phyloP scores from a whole-genome alignment of 768 basidiomycete genomes.

The Tulasnella sp. region DNA sequence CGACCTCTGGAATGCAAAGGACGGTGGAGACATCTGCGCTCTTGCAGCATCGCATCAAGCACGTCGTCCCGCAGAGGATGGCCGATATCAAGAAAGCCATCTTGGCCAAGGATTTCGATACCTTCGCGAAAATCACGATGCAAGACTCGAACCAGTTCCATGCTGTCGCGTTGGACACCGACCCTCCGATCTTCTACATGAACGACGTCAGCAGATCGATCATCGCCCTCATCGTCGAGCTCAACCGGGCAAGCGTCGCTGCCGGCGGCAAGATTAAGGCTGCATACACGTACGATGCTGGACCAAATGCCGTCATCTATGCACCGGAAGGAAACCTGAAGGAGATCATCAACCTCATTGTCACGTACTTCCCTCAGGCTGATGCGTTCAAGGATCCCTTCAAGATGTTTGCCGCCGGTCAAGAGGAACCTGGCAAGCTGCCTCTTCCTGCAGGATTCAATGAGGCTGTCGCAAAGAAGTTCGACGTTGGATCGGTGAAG shows the following conservation, averaged over 20 bases:
- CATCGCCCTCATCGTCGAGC: conserved; percentile 84
- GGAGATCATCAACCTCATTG: conserved; percentile 70
- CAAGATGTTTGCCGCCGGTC: conserved; percentile 49
- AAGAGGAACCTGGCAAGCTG: conserved; percentile 47
- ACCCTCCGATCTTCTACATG: conserved; percentile 98
- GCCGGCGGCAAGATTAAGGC: conserved; percentile 63
- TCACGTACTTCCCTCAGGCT: conserved; percentile 84
- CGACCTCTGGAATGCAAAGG: conserved; percentile 95
- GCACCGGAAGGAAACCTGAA: conserved; percentile 70
- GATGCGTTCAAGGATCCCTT: conserved; percentile 74
- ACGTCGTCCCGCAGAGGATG: conserved; percentile 90
- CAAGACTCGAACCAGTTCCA: conserved; percentile 98
- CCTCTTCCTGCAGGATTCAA: conserved; percentile 67
- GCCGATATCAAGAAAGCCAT: conserved; percentile 76
- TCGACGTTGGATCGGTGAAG: conserved; percentile 46
- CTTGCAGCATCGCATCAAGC: conserved; percentile 80
- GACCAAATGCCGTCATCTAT: conserved; percentile 98
- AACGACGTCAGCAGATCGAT: conserved; percentile 96
- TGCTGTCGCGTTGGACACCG: conserved; percentile 93
- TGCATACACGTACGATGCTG: conserved; percentile 98
- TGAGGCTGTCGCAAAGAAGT: conserved; percentile 65
- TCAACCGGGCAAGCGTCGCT: conserved; percentile 74
- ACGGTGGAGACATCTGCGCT: conserved; percentile 89
- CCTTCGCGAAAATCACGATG: conserved; percentile 92
- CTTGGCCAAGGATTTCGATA: conserved; percentile 69